phyloP scores from a whole-genome alignment of 345 rosid genomes.

The Psidium friedrichsthalianum region DNA sequence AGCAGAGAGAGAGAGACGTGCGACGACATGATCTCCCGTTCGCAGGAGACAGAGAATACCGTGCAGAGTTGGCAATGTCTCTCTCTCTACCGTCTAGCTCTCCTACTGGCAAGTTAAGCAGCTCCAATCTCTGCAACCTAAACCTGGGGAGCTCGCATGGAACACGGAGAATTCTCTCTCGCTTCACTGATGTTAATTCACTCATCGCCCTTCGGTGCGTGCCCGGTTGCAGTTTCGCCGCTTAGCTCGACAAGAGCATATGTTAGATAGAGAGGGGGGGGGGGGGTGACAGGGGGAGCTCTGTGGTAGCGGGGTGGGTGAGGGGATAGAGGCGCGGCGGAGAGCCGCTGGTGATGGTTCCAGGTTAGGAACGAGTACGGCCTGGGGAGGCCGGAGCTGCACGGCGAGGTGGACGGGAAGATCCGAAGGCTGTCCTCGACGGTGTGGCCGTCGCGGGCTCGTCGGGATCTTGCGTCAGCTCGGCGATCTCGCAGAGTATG shows the following conservation, averaged over 20 bases:
- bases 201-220: background rate
- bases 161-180: background rate
- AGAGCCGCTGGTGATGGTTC: conserved; percentile 76
- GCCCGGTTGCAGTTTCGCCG: background rate
- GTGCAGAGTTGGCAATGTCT: conserved; percentile 71
- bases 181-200: background rate
- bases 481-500: conserved; percentile 98
- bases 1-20: background rate
- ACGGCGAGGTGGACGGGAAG: conserved; percentile 46
- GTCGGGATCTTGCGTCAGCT: conserved; percentile 94
- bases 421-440: conserved; percentile 71
- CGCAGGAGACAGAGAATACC: conserved; percentile 35
- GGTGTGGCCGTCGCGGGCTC: conserved; percentile 79
- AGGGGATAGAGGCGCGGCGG: background rate
- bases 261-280: background rate
- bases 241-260: background rate
- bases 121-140: conserved; percentile 52
- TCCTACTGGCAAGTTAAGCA: conserved; percentile 53
- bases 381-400: conserved; percentile 44
- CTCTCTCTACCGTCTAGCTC: background rate
- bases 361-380: conserved; percentile 60
- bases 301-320: background rate
- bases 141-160: conserved; percentile 7
- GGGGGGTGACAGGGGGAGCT: background rate
- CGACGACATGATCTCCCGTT: background rate